Evolutionary conservation across 345 rosid species (phyloP).

Genomic region (Eucalyptus cloeziana): DNA sequence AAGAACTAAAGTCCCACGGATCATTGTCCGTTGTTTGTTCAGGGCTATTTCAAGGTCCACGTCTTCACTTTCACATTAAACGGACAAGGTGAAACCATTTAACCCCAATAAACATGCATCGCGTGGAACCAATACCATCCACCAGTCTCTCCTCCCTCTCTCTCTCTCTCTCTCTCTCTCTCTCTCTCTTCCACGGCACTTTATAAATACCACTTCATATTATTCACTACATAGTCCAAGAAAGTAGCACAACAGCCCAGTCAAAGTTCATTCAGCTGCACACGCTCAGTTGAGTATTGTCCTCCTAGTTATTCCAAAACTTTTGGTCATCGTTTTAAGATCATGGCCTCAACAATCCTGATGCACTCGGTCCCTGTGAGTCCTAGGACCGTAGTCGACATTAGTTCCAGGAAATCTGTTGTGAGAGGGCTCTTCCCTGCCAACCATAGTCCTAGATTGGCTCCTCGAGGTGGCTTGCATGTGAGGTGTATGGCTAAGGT

Average conservation of each 20-base stretch:
- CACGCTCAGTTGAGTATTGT: not conserved
- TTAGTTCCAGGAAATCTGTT: not conserved
- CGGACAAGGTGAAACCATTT: not conserved
- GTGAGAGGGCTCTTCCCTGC: slow-evolving; percentile 1
- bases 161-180: not conserved
- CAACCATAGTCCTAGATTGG: not conserved
- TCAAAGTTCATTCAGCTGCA: not conserved
- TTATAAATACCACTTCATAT: not conserved
- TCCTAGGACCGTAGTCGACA: slow-evolving; percentile 6
- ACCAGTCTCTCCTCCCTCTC: not conserved
- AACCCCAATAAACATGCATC: not conserved
- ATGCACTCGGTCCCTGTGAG: slow-evolving; percentile 8
- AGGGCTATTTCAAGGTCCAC: not conserved
- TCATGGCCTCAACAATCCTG: not conserved
- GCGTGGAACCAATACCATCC: not conserved
- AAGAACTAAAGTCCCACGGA: not conserved
- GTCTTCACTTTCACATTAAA: not conserved
- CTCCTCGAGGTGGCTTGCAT: not conserved
- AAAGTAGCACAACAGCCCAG: not conserved
- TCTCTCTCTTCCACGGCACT: not conserved
- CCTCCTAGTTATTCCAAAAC: not conserved
- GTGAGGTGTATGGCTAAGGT: not conserved
- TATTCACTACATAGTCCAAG: not conserved
- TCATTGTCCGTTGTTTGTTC: not conserved
- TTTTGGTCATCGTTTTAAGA: not conserved